Evolutionary conservation across 2,329 filamentous ascomycete genomes (phyloP).

Genomic region (Alternaria sp.): DNA sequence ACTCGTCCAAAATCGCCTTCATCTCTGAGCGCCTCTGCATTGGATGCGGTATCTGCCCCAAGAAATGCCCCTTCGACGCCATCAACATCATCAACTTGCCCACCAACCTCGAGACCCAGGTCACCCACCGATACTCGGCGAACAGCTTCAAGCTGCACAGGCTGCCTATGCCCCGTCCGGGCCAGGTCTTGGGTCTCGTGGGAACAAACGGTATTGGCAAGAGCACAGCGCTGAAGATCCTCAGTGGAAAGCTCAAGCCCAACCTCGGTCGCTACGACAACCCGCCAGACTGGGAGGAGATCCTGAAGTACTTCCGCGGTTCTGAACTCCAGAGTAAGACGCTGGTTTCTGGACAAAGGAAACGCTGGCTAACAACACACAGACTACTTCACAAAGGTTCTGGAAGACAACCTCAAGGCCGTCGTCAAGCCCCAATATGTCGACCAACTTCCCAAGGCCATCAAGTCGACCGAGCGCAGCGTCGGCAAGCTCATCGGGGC

Average conservation of each 20-base stretch:
- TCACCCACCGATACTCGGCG: constrained; percentile 97
- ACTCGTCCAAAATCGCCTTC: constrained; percentile 93
- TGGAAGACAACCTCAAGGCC: constrained; percentile 96
- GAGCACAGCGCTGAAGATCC: constrained; percentile 98
- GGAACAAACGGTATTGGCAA: constrained; percentile 99
- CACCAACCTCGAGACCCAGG: constrained; percentile 97
- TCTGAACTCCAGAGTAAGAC: constrained; percentile 91
- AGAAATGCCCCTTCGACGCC: constrained; percentile 98
- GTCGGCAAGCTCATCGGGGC: constrained; percentile 81
- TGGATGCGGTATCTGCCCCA: constrained; percentile 98
- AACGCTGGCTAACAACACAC: constrained; percentile 28
- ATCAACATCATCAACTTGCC: constrained; percentile 99
- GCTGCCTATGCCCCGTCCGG: constrained; percentile 92
- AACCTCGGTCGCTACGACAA: constrained; percentile 95
- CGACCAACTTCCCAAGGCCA: constrained; percentile 93
- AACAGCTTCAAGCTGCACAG: constrained; percentile 99
- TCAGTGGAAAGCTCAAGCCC: constrained; percentile 97
- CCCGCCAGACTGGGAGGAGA: constrained; percentile 98
- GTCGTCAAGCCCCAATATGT: constrained; percentile 99
- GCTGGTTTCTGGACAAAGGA: not conserved
- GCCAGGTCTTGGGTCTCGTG: constrained; percentile 93
- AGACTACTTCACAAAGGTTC: constrained; percentile 98
- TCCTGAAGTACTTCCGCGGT: constrained; percentile 96
- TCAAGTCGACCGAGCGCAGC: constrained; percentile 79
- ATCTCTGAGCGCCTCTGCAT: constrained; percentile 96